Conservation (phyloP, 257 asterid genomes). For the Plectranthus barbatus region DNA sequence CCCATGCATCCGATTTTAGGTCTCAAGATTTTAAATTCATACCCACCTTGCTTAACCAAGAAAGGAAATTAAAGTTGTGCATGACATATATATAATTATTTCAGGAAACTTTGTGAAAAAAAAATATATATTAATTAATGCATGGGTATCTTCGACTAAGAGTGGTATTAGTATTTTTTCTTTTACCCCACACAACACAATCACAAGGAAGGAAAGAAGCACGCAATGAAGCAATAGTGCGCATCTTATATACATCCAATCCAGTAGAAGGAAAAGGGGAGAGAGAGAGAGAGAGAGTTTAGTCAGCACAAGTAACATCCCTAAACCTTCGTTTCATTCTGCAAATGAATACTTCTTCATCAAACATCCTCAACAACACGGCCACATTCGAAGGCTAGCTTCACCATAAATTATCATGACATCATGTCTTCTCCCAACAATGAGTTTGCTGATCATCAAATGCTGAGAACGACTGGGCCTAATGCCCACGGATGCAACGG, state of each 20-base stretch:
- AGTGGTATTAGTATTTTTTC: too few relatives aligned
- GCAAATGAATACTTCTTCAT: slow-evolving; percentile 16
- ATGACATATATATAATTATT: slow-evolving; percentile 10
- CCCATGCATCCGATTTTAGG: slow-evolving; percentile 30
- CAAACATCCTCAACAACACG: slow-evolving; percentile 31
- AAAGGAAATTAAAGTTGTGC: slow-evolving; percentile 23
- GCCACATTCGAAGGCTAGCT: slow-evolving; percentile 29
- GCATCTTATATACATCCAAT: too few relatives aligned
- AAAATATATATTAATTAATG: slow-evolving; percentile 16
- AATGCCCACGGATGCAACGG: slow-evolving; percentile 13
- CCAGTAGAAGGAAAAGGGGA: too few relatives aligned
- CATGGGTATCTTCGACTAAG: slow-evolving; percentile 19
- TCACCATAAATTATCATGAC: slow-evolving; percentile 28
- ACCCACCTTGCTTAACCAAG: slow-evolving; percentile 24
- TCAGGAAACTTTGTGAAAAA: too few relatives aligned
- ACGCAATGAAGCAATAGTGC: too few relatives aligned
- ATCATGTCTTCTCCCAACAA: slow-evolving; percentile 24
- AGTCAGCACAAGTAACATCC: neutral
- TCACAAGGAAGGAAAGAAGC: too few relatives aligned
- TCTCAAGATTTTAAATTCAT: slow-evolving; percentile 10
- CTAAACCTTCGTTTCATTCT: slow-evolving; percentile 23
- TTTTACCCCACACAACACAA: too few relatives aligned
- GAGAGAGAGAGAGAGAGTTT: too few relatives aligned
- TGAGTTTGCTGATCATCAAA: slow-evolving; percentile 21
- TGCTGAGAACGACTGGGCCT: slow-evolving; percentile 12